Evolutionary conservation across 2,329 filamentous ascomycete species (phyloP).

Genomic region (Pyrenochaeta sp.): DNA sequence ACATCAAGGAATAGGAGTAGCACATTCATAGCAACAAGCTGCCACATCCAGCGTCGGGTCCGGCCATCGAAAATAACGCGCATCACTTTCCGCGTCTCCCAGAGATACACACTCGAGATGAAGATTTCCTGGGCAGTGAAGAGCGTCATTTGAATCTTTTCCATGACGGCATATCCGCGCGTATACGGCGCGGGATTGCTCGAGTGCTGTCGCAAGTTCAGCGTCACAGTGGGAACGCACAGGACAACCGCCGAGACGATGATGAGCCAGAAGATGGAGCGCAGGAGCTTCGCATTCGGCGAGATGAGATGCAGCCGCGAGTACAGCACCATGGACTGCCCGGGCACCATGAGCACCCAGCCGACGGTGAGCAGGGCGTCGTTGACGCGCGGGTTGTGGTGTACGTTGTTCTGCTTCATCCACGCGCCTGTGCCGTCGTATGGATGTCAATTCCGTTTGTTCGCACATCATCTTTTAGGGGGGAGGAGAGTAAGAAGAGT

Average conservation of each 20-base stretch:
- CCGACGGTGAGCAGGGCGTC: constrained; percentile 54
- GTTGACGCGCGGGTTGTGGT: constrained; percentile 11
- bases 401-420: constrained; percentile 13
- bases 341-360: constrained; percentile 66
- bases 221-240: constrained; percentile 59
- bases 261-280: constrained; percentile 62
- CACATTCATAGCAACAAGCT: constrained; percentile 21
- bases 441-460: no score
- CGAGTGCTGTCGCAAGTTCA: constrained; percentile 31
- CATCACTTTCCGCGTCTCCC: constrained; percentile 49
- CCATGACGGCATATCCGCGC: constrained; percentile 32
- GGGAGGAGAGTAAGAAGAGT: no score
- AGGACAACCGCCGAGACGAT: constrained; percentile 35
- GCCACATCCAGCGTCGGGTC: constrained; percentile 18
- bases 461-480: no score
- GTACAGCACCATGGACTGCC: constrained; percentile 66
- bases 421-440: constrained; percentile 10
- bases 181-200: constrained; percentile 12
- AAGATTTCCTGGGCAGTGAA: constrained; percentile 49
- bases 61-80: constrained; percentile 13
- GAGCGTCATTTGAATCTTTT: constrained; percentile 49
- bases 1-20: constrained; percentile 19
- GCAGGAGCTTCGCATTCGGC: constrained; percentile 3
- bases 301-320: constrained; percentile 51
- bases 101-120: constrained; percentile 56